Conservation (phyloP, 2,329 filamentous ascomycete genomes). For the Chaetomiaceae sp. region DNA sequence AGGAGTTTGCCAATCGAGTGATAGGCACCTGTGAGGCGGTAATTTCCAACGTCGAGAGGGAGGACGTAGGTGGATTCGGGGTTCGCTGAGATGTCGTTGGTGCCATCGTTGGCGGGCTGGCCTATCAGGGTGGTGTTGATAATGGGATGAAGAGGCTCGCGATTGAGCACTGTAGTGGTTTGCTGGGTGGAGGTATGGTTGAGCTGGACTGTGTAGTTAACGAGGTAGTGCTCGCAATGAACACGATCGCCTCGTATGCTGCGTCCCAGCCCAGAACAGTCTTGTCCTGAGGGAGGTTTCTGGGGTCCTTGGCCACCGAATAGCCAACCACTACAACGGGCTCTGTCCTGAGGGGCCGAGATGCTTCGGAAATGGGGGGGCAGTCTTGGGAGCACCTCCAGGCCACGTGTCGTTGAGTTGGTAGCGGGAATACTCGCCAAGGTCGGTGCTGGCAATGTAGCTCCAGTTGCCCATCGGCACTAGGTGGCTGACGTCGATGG, state of each 20-base stretch:
- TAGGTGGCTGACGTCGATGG: slow-evolving; percentile 32
- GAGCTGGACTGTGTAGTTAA: slow-evolving; percentile 33
- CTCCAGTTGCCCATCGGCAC: slow-evolving; percentile 32
- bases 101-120: slow-evolving; percentile 32
- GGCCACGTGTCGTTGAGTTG: too few relatives aligned
- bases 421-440: too few relatives aligned
- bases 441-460: slow-evolving; percentile 31
- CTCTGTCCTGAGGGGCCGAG: slow-evolving; percentile 36
- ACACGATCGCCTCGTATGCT: slow-evolving; percentile 33
- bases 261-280: slow-evolving; percentile 29
- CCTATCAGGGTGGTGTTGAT: slow-evolving; percentile 33
- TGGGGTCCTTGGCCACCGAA: slow-evolving; percentile 23
- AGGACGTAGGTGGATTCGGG: slow-evolving; percentile 32
- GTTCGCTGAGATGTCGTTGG: slow-evolving; percentile 31
- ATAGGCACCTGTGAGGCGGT: slow-evolving; percentile 33
- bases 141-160: slow-evolving; percentile 29
- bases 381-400: neutral
- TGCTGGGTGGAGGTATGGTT: slow-evolving; percentile 32
- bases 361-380: slow-evolving; percentile 28
- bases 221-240: slow-evolving; percentile 37
- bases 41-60: slow-evolving; percentile 27
- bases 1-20: slow-evolving; percentile 34
- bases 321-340: slow-evolving; percentile 39
- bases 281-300: slow-evolving; percentile 22
- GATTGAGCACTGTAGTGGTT: slow-evolving; percentile 24